These are phyloP conservation scores for Rhynchosporium secalis DNA, from an alignment of 2,329 filamentous ascomycete genomes.

Conservation along the genomic window DNA sequence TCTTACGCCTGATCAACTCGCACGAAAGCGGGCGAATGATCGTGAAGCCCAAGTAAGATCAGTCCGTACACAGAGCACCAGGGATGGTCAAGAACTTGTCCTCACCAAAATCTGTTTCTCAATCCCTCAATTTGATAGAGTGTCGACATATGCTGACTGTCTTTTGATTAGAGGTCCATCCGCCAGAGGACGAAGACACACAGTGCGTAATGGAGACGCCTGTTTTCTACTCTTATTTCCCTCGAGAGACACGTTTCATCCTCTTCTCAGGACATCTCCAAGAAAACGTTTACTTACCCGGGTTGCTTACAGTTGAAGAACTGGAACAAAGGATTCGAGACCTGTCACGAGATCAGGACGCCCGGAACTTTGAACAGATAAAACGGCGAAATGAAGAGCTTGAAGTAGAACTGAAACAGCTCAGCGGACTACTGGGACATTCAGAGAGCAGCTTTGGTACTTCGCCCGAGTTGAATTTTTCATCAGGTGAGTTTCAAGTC, in stretches of 20 bases:
- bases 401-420: slow-evolving; percentile 50
- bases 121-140: background rate
- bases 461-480: slow-evolving; percentile 17
- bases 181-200: slow-evolving; percentile 82
- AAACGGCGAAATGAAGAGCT: slow-evolving; percentile 54
- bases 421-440: slow-evolving; percentile 30
- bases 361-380: slow-evolving; percentile 53
- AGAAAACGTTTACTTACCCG: too few relatives aligned
- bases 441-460: slow-evolving; percentile 22
- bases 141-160: background rate
- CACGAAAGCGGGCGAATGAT: slow-evolving; percentile 87
- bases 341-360: slow-evolving; percentile 53
- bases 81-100: background rate
- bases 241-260: too few relatives aligned
- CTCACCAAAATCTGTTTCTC: background rate
- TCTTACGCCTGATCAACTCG: slow-evolving; percentile 81
- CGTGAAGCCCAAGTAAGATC: slow-evolving; percentile 71
- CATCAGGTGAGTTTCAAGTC: slow-evolving; percentile 13
- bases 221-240: too few relatives aligned
- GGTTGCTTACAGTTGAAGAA: slow-evolving; percentile 53
- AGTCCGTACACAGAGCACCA: slow-evolving; percentile 55
- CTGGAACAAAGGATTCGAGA: slow-evolving; percentile 75
- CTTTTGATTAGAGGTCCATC: slow-evolving; percentile 66
- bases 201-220: slow-evolving; percentile 41
- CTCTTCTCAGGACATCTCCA: too few relatives aligned